Evolutionary conservation across 2,329 filamentous ascomycete genomes (phyloP).

Genomic region (Tricladium varicosporioides): DNA sequence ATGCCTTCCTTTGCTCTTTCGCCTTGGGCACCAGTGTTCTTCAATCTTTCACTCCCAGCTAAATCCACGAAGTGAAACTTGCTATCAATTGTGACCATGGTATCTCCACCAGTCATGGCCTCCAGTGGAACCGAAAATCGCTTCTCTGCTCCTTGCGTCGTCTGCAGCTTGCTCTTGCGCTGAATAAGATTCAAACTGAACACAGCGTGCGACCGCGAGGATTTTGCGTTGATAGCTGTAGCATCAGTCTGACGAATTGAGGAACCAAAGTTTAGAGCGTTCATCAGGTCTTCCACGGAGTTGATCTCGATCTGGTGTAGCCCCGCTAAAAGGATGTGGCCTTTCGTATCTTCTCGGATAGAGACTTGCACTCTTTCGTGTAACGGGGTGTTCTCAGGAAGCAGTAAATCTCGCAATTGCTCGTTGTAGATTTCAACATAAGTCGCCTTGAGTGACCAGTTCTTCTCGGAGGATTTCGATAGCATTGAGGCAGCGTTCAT

Average conservation of each 20-base stretch:
- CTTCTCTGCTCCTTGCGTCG: conserved; percentile 66
- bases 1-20: conserved; percentile 95
- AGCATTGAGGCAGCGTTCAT: conserved; percentile 35
- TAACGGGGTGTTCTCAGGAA: conserved; percentile 68
- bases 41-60: conserved; percentile 92
- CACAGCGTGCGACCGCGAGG: conserved; percentile 94
- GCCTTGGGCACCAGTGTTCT: conserved; percentile 94
- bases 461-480: conserved; percentile 56
- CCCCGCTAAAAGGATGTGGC: conserved; percentile 90
- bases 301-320: conserved; percentile 85
- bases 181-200: conserved; percentile 94
- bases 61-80: conserved; percentile 98
- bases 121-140: conserved; percentile 85
- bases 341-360: conserved; percentile 91
- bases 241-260: conserved; percentile 94
- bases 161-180: conserved; percentile 62
- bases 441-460: conserved; percentile 89
- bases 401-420: conserved; percentile 82
- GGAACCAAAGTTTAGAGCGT: conserved; percentile 87
- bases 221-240: conserved; percentile 96
- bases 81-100: conserved; percentile 86
- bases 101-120: conserved; percentile 66
- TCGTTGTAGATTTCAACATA: conserved; percentile 99
- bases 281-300: conserved; percentile 86
- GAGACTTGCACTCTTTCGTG: conserved; percentile 77